Percentiles rank a stretch among this genome's conserved stretches.
phyloP scores from a whole-genome alignment of 1,139 yeast species.

The Nakaseomyces nivariensis region DNA sequence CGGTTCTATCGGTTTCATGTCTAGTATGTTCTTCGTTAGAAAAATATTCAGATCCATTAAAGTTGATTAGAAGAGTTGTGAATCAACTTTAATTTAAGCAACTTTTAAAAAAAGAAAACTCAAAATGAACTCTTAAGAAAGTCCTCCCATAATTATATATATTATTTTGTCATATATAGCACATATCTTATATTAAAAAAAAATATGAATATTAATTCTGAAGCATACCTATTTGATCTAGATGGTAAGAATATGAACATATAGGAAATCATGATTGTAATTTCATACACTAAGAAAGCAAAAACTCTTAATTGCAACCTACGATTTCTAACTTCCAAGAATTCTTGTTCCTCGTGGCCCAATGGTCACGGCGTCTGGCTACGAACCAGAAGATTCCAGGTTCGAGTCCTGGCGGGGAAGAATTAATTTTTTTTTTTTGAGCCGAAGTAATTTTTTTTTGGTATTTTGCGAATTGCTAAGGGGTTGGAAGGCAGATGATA shows the following conservation, averaged over 20 bases:
- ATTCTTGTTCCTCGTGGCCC: conserved; percentile 68
- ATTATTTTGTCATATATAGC: too few relatives aligned
- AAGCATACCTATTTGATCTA: too few relatives aligned
- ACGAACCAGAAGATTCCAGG: conserved; percentile 93
- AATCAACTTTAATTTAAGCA: too few relatives aligned
- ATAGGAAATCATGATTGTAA: too few relatives aligned
- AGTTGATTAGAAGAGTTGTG: conserved; percentile 43
- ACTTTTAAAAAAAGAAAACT: background rate
- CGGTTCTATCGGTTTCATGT: conserved; percentile 79
- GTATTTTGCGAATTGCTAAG: background rate
- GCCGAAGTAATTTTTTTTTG: background rate
- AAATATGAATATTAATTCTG: too few relatives aligned
- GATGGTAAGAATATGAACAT: too few relatives aligned
- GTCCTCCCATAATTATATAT: too few relatives aligned
- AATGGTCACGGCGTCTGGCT: conserved; percentile 92
- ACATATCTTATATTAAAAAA: too few relatives aligned
- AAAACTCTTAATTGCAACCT: too few relatives aligned
- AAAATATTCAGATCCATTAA: conserved; percentile 77
- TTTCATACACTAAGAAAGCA: too few relatives aligned
- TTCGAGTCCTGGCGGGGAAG: conserved; percentile 96
- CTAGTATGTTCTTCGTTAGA: conserved; percentile 65
- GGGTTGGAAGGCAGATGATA: background rate
- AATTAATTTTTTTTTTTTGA: conserved; percentile 30
- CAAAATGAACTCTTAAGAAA: background rate
- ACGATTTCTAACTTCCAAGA: too few relatives aligned